A percentile compares a stretch with the other conserved stretches of the same genome.
Conservation (phyloP, 1,139 yeast species). For the Kodamaea alishanica region DNA sequence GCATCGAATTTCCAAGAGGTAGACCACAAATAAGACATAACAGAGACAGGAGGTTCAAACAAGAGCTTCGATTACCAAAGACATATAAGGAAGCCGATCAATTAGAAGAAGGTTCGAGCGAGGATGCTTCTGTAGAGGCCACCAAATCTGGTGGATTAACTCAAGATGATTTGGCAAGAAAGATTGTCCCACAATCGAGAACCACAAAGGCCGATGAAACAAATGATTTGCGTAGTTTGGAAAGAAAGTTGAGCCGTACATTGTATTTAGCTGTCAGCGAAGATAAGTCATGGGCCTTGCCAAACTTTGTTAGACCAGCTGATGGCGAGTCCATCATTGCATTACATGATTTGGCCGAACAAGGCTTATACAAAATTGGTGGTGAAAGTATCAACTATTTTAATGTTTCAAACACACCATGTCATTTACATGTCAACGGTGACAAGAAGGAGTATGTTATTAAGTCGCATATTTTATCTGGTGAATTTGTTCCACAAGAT, state of each 20-base stretch:
- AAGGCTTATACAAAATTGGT: constrained; percentile 67
- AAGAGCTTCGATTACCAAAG: constrained; percentile 67
- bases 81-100: constrained; percentile 42
- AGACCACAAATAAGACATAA: constrained; percentile 81
- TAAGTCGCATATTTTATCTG: constrained; percentile 89
- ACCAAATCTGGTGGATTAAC: constrained; percentile 27
- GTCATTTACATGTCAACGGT: constrained; percentile 44
- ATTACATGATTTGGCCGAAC: constrained; percentile 71
- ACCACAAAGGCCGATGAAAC: constrained; percentile 69
- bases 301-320: constrained; percentile 46
- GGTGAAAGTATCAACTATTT: constrained; percentile 79
- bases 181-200: constrained; percentile 69
- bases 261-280: constrained; percentile 61
- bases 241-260: constrained; percentile 75
- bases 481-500: constrained; percentile 58
- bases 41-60: constrained; percentile 84
- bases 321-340: constrained; percentile 36
- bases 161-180: constrained; percentile 58
- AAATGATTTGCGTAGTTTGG: constrained; percentile 64
- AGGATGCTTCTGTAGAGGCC: constrained; percentile 25
- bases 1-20: constrained; percentile 77
- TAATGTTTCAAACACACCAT: constrained; percentile 86
- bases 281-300: constrained; percentile 67
- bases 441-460: constrained; percentile 60
- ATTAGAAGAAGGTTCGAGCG: constrained; percentile 10